Evolutionary conservation across 1,139 yeast genomes (phyloP).

Genomic region (Geotrichum fermentans): DNA sequence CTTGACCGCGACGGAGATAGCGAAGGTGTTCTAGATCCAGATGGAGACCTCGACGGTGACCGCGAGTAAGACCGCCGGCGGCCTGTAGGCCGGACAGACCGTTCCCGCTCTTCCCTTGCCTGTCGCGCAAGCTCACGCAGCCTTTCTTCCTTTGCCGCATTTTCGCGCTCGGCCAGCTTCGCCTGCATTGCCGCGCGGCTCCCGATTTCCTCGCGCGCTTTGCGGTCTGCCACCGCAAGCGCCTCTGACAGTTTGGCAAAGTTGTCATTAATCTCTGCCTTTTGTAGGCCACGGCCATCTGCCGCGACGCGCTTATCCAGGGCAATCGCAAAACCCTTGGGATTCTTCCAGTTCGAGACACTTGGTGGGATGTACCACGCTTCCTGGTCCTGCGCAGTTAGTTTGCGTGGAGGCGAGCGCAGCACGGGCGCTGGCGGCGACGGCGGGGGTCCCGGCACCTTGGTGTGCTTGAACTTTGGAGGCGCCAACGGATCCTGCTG

Average conservation of each 20-base stretch:
- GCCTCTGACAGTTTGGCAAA: slow-evolving; percentile 67
- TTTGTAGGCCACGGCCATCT: slow-evolving; percentile 43
- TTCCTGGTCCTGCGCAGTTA: slow-evolving; percentile 72
- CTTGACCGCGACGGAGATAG: not conserved
- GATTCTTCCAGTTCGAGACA: slow-evolving; percentile 93
- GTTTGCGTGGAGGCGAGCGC: slow-evolving; percentile 47
- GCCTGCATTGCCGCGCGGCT: slow-evolving; percentile 54
- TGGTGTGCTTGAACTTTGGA: slow-evolving; percentile 67
- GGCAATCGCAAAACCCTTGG: slow-evolving; percentile 81
- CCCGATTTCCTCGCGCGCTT: slow-evolving; percentile 67
- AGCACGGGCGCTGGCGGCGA: slow-evolving; percentile 60
- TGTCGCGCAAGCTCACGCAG: slow-evolving; percentile 55
- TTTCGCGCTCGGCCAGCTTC: slow-evolving; percentile 52
- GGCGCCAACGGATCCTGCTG: slow-evolving; percentile 86
- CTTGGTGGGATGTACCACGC: slow-evolving; percentile 91
- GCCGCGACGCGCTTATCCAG: slow-evolving; percentile 72
- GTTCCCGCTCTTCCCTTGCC: slow-evolving; percentile 43
- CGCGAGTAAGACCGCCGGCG: slow-evolving; percentile 10
- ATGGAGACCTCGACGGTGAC: slow-evolving; percentile 1
- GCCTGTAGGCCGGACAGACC: slow-evolving; percentile 1
- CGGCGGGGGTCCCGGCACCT: slow-evolving; percentile 64
- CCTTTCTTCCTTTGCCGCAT: slow-evolving; percentile 55
- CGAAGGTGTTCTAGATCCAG: slow-evolving; percentile 2
- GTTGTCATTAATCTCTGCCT: slow-evolving; percentile 50
- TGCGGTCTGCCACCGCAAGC: slow-evolving; percentile 64